These are phyloP conservation scores for Triglochin maritima DNA, from an alignment of 106 monocot species.

Conservation along the genomic window DNA sequence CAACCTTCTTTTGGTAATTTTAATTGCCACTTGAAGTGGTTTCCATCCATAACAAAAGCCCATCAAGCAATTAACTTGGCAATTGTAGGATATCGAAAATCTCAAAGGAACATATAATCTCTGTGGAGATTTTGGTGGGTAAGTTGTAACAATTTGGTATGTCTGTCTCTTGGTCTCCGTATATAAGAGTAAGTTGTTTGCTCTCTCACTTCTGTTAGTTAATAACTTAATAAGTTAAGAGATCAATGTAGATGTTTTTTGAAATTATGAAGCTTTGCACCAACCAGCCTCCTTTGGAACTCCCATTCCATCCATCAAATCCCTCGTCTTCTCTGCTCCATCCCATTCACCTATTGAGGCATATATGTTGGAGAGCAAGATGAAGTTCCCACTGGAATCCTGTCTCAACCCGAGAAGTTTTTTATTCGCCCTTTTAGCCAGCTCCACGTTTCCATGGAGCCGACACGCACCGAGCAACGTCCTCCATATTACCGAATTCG, in stretches of 20 bases:
- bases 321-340: constrained; percentile 42
- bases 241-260: too few relatives aligned
- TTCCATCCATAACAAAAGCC: too few relatives aligned
- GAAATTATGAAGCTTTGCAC: background rate
- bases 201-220: too few relatives aligned
- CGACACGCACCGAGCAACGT: constrained; percentile 61
- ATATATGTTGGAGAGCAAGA: constrained; percentile 61
- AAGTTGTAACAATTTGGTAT: too few relatives aligned
- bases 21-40: too few relatives aligned
- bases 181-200: too few relatives aligned
- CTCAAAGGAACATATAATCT: too few relatives aligned
- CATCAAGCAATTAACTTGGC: too few relatives aligned
- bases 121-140: too few relatives aligned
- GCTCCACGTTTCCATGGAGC: constrained; percentile 41
- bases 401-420: constrained; percentile 30
- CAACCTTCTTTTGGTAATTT: background rate
- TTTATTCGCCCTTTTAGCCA: constrained; percentile 34
- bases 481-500: constrained; percentile 53
- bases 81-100: too few relatives aligned
- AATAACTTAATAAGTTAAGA: too few relatives aligned
- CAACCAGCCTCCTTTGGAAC: constrained; percentile 54
- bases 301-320: constrained; percentile 51
- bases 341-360: constrained; percentile 53
- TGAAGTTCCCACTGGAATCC: constrained; percentile 53
- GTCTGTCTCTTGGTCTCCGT: too few relatives aligned